Evolutionary conservation across 495 filamentous ascomycete species (phyloP).

Genomic region (Trichoderma orchidacearum): DNA sequence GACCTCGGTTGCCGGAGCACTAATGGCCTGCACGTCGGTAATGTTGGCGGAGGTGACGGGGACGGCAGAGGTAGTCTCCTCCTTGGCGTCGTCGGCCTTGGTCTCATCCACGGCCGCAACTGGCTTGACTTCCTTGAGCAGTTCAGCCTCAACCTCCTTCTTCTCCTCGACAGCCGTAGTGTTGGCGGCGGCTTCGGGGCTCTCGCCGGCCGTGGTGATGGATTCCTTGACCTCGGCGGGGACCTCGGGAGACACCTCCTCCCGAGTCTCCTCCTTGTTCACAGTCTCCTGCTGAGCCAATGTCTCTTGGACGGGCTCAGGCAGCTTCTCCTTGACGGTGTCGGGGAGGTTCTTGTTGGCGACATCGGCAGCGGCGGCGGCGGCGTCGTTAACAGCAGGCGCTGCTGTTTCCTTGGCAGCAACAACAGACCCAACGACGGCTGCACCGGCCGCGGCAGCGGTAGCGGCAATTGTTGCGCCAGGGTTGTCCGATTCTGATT

Average conservation of each 20-base stretch:
- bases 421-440: constrained; percentile 7
- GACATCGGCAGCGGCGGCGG: constrained; percentile 10
- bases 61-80: background rate
- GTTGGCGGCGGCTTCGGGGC: constrained; percentile 60
- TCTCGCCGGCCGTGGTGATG: constrained; percentile 43
- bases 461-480: constrained; percentile 22
- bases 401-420: constrained; percentile 20
- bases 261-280: constrained; percentile 14
- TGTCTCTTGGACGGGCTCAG: constrained; percentile 15
- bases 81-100: constrained; percentile 5
- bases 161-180: constrained; percentile 61
- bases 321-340: constrained; percentile 18
- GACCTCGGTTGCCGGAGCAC: background rate
- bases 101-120: constrained; percentile 24
- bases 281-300: constrained; percentile 5
- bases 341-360: constrained; percentile 18
- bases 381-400: constrained; percentile 8
- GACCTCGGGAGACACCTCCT: constrained; percentile 37
- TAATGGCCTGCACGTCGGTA: background rate
- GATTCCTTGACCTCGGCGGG: constrained; percentile 65
- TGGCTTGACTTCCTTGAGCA: constrained; percentile 33
- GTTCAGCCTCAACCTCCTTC: constrained; percentile 57
- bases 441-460: constrained; percentile 15
- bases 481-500: constrained; percentile 28
- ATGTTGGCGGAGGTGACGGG: constrained; percentile 2